Percentiles rank a stretch among this genome's conserved stretches.
Conservation (phyloP, 768 basidiomycete genomes). For the Galerina marginata region DNA sequence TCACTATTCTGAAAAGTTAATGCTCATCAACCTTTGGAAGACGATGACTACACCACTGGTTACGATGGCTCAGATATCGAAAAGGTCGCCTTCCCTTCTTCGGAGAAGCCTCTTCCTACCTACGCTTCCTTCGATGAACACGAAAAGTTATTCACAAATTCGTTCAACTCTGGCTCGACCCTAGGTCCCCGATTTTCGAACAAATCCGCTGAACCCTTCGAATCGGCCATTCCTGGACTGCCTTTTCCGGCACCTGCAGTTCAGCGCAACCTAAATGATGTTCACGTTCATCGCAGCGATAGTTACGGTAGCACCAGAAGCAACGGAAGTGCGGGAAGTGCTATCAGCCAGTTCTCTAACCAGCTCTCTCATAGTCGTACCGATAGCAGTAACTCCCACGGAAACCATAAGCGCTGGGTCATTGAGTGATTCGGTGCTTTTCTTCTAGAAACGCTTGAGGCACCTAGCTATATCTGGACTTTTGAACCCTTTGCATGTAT, state of each 20-base stretch:
- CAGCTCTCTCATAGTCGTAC: conserved; percentile 28
- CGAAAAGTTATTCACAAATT: conserved; percentile 21
- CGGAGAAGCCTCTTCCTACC: conserved; percentile 57
- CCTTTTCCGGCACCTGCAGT: conserved; percentile 40
- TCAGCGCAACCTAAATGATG: conserved; percentile 39
- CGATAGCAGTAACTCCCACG: conserved; percentile 34
- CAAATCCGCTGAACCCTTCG: conserved; percentile 44
- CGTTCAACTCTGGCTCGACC: conserved; percentile 31
- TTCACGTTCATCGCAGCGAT: conserved; percentile 34
- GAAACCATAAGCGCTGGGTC: conserved; percentile 55
- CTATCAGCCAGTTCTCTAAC: conserved; percentile 10
- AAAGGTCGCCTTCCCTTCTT: conserved; percentile 69
- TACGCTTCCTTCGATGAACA: conserved; percentile 51
- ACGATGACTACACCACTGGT: conserved; percentile 25
- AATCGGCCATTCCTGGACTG: conserved; percentile 32
- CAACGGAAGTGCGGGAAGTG: conserved; percentile 39
- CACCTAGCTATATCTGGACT: conserved; percentile 6
- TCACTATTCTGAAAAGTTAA: conserved; percentile 48
- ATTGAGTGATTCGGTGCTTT: conserved; percentile 49
- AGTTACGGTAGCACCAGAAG: conserved; percentile 48
- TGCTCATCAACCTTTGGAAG: conserved; percentile 50
- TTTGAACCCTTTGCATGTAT: conserved; percentile 21
- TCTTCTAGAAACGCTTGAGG: conserved; percentile 6
- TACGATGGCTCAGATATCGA: conserved; percentile 50
- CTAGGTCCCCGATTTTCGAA: conserved; percentile 56